A percentile compares a stretch with the other conserved stretches of the same genome.
phyloP scores from a whole-genome alignment of 768 basidiomycete genomes.

The Lentinula sp. region DNA sequence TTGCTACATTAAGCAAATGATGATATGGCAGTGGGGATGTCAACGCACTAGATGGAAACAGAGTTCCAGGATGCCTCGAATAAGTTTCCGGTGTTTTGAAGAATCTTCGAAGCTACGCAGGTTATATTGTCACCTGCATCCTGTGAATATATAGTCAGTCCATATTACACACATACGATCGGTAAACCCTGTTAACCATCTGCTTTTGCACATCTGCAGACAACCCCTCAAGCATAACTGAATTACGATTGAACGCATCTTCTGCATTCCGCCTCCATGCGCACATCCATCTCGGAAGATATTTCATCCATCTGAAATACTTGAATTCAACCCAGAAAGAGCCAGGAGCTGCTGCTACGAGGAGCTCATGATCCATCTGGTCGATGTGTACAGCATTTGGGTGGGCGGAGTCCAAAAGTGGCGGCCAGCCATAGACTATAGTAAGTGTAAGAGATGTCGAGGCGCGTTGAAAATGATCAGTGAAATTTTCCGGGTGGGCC shows the following conservation, averaged over 20 bases:
- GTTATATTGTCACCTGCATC: neutral
- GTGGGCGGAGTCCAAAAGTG: constrained; percentile 8
- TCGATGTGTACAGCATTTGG: constrained; percentile 11
- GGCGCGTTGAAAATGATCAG: constrained; percentile 5
- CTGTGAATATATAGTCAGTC: neutral
- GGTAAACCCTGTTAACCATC: neutral
- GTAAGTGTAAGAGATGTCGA: constrained; percentile 9
- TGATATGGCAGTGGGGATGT: neutral
- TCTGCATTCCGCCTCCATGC: constrained; percentile 21
- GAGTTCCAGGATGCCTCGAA: neutral
- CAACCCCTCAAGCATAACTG: constrained; percentile 13
- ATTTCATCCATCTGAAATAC: constrained; percentile 17
- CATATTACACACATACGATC: neutral
- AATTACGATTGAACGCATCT: constrained; percentile 9
- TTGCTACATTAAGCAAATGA: neutral
- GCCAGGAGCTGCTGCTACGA: constrained; percentile 22
- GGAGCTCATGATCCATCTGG: constrained; percentile 15
- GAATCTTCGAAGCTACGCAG: neutral
- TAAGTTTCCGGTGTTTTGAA: neutral
- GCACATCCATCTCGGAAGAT: constrained; percentile 21
- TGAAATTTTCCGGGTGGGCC: neutral
- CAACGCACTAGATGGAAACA: constrained; percentile 5
- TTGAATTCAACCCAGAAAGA: constrained; percentile 26
- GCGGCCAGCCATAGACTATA: constrained; percentile 12
- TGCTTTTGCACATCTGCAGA: neutral